Evolutionary conservation across 306 rosid species (phyloP).

Genomic region (Carpinus viminea): DNA sequence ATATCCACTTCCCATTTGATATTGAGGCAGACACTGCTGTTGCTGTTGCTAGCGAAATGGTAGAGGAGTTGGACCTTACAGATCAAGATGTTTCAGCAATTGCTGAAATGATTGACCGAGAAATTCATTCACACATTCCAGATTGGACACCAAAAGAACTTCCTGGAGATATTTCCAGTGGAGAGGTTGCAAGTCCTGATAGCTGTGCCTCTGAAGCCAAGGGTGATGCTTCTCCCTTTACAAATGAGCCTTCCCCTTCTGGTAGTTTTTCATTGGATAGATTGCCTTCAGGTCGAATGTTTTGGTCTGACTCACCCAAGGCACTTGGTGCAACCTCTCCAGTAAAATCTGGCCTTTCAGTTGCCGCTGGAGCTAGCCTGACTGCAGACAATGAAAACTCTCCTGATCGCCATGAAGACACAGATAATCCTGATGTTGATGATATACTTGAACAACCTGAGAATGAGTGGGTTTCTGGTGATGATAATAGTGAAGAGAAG

Average conservation of each 20-base stretch:
- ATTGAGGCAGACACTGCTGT: slow-evolving; percentile 77
- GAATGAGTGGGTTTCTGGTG: slow-evolving; percentile 14
- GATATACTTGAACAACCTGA: slow-evolving; percentile 23
- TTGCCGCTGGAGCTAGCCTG: slow-evolving; percentile 22
- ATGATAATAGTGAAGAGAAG: slow-evolving; percentile 23
- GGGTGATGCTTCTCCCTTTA: slow-evolving; percentile 40
- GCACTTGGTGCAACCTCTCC: slow-evolving; percentile 61
- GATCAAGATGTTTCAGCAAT: slow-evolving; percentile 89
- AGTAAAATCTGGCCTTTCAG: slow-evolving; percentile 31
- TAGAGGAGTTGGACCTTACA: slow-evolving; percentile 84
- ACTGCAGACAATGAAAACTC: slow-evolving; percentile 23
- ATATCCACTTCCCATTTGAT: slow-evolving; percentile 95
- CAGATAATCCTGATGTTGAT: slow-evolving; percentile 25
- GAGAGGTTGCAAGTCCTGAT: slow-evolving; percentile 35
- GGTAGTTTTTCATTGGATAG: slow-evolving; percentile 64
- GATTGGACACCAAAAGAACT: slow-evolving; percentile 54
- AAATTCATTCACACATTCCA: slow-evolving; percentile 67
- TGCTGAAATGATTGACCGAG: slow-evolving; percentile 76
- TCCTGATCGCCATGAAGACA: slow-evolving; percentile 13
- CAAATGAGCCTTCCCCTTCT: slow-evolving; percentile 31
- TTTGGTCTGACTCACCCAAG: slow-evolving; percentile 90
- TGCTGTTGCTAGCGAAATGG: slow-evolving; percentile 98
- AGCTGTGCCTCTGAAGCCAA: slow-evolving; percentile 40
- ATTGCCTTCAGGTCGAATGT: slow-evolving; percentile 89
- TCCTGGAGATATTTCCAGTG: slow-evolving; percentile 29